Evolutionary conservation across 495 filamentous ascomycete genomes (phyloP).

Genomic region (Platismatia glauca): DNA sequence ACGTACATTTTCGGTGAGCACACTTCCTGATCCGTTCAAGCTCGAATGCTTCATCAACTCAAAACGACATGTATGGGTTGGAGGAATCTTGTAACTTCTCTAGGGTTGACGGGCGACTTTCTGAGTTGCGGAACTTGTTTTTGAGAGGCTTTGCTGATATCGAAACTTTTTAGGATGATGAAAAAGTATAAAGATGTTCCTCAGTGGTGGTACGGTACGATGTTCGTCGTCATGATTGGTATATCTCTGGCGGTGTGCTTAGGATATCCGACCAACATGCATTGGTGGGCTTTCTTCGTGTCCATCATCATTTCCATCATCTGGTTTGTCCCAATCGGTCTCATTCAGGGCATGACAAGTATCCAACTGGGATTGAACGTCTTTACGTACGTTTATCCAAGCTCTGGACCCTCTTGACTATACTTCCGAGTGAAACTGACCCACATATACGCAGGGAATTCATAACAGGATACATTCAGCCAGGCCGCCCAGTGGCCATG

Average conservation of each 20-base stretch:
- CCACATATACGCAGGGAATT: slow-evolving; percentile 34
- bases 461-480: slow-evolving; percentile 55
- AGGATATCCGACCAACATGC: slow-evolving; percentile 44
- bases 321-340: slow-evolving; percentile 46
- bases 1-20: slow-evolving; percentile 44
- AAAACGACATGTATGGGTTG: background rate
- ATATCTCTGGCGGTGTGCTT: slow-evolving; percentile 44
- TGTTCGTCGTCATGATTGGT: slow-evolving; percentile 42
- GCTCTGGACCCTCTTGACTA: background rate
- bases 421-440: background rate
- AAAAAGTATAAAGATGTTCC: slow-evolving; percentile 48
- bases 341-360: slow-evolving; percentile 47
- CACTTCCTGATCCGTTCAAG: background rate
- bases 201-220: slow-evolving; percentile 52
- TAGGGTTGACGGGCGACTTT: background rate
- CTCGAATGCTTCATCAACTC: background rate
- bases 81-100: background rate
- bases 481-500: slow-evolving; percentile 50
- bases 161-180: slow-evolving; percentile 40
- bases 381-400: slow-evolving; percentile 31
- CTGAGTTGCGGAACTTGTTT: background rate
- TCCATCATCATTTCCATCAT: slow-evolving; percentile 40
- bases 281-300: slow-evolving; percentile 47
- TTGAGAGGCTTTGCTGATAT: background rate
- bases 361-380: slow-evolving; percentile 49